These are phyloP conservation scores for Pelargonium myrrhifolium DNA, from an alignment of 441 rosid genomes.

Conservation along the genomic window DNA sequence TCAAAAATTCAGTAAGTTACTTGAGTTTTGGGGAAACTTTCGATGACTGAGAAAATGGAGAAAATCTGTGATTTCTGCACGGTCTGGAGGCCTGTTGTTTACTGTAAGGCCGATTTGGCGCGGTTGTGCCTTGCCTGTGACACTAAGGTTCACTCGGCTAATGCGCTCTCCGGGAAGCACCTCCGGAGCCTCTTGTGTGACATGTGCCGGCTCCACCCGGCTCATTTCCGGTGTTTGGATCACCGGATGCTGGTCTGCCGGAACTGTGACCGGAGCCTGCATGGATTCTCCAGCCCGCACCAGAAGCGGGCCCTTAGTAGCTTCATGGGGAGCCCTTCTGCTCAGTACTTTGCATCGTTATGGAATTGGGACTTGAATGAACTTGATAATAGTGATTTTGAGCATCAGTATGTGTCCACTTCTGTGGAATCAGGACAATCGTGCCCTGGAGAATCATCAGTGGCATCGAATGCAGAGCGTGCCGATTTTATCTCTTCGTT, in stretches of 20 bases:
- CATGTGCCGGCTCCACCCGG: conserved; percentile 32
- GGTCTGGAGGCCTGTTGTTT: conserved; percentile 55
- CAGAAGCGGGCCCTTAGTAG: conserved; percentile 39
- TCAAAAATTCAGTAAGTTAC: too few species aligned
- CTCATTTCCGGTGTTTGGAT: conserved; percentile 19
- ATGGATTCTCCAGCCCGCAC: conserved; percentile 41
- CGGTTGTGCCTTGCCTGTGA: conserved; percentile 78
- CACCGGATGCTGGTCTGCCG: conserved; percentile 56
- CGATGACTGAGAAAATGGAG: conserved; percentile 39
- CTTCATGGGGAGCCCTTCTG: conserved; percentile 69
- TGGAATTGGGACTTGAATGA: conserved; percentile 57
- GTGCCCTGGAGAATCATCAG: conserved; percentile 20
- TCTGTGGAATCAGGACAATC: conserved; percentile 22
- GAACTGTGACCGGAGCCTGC: conserved; percentile 51
- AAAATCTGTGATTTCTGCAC: conserved; percentile 71
- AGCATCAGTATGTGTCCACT: conserved; percentile 20
- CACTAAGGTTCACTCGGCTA: conserved; percentile 85
- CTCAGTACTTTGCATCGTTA: conserved; percentile 54
- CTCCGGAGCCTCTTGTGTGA: conserved; percentile 68
- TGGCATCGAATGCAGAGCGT: conserved; percentile 21
- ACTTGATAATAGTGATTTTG: conserved; percentile 19
- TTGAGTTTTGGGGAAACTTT: too few species aligned
- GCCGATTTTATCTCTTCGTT: conserved; percentile 21
- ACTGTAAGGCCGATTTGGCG: conserved; percentile 76
- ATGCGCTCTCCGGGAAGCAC: conserved; percentile 68